Evolutionary conservation across 192 early-diverging fungal species (phyloP), one percentile per base, ranked within the genome.

Genomic region (Umbelopsis vinacea): DNA sequence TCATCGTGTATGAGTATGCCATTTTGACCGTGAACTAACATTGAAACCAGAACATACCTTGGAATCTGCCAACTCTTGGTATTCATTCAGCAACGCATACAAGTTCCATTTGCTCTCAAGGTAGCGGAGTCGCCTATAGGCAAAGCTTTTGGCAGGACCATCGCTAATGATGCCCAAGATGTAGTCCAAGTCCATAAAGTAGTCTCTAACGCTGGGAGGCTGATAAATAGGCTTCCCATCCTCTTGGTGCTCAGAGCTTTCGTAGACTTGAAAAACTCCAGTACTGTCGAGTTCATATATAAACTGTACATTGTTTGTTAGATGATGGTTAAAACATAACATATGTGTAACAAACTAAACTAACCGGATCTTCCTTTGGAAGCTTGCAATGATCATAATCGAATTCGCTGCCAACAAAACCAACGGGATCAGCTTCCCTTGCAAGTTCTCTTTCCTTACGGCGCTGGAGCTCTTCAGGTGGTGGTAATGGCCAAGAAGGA

Each of bases 81-180:
- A 95, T 79, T 98, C 97, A 77, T 96, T 96, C 40, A 97, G 76
- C 29, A 98, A 79, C 23, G 89, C 83, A 81, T 97, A 97, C 88
- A 98, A 91, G 75, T 92, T 89, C 90, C 96, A 98, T 78, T 95
- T 95, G 72, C 87, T 88, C 74, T 98, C 97, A 35, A 98, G 80
- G 82, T 95, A 97, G 9, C 92, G 86, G 60, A 98, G 82, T 24
- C 97, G 86, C 48, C 94, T 85, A 75, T 90, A 98, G 0, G 95
- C 93, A 83, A 95, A 97, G 66, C 89, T 91, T 82, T 98, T 98
- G 35, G 94, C 87, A 2, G 97, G 97, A 0, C 96, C 96, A 77
- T 95, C 94, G 48, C 57, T 75, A 40, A 95, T 92, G 0, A 88
- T 82, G 14, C 86, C 82, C 14, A 94, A 78, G 40, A 98, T 85